Evolutionary conservation across 2,329 filamentous ascomycete species (phyloP).

Genomic region (Colletotrichum caudatum): DNA sequence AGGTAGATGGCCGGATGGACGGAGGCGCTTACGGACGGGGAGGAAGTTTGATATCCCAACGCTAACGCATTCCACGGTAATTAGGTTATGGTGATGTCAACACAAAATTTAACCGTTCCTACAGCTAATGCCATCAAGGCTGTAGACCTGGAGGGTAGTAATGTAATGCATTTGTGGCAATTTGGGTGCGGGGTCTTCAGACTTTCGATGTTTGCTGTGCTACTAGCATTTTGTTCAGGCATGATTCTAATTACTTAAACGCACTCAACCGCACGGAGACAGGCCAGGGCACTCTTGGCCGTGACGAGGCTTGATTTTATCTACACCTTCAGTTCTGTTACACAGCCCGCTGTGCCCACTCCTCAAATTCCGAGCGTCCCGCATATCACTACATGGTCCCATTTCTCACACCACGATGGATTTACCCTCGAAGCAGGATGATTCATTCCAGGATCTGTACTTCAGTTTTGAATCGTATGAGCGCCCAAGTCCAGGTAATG

Average conservation of each 20-base stretch:
- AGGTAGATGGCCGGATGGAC: not conserved
- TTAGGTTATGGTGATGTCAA: not conserved
- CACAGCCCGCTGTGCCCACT: not conserved
- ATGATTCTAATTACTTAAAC: not conserved
- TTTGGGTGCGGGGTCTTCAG: too few relatives aligned
- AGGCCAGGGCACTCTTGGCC: not conserved
- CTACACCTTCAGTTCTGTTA: fast-evolving
- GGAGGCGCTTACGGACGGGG: not conserved
- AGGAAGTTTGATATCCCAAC: not conserved
- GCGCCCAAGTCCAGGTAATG: not conserved
- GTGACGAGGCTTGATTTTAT: not conserved
- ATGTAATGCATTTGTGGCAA: too few relatives aligned
- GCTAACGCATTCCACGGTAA: too few relatives aligned
- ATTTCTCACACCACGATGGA: not conserved
- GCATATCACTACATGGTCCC: not conserved
- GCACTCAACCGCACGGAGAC: not conserved
- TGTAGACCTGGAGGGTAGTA: too few relatives aligned
- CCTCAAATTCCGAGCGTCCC: not conserved
- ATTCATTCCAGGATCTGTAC: too few relatives aligned
- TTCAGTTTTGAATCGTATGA: too few relatives aligned
- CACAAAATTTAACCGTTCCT: not conserved
- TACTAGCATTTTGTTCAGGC: not conserved
- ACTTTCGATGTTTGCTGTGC: too few relatives aligned
- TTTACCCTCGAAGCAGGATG: not conserved
- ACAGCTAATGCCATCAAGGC: too few relatives aligned